Evolutionary conservation across 1,284 basidiomycete species (phyloP).

Genomic region (Irpex sp.): DNA sequence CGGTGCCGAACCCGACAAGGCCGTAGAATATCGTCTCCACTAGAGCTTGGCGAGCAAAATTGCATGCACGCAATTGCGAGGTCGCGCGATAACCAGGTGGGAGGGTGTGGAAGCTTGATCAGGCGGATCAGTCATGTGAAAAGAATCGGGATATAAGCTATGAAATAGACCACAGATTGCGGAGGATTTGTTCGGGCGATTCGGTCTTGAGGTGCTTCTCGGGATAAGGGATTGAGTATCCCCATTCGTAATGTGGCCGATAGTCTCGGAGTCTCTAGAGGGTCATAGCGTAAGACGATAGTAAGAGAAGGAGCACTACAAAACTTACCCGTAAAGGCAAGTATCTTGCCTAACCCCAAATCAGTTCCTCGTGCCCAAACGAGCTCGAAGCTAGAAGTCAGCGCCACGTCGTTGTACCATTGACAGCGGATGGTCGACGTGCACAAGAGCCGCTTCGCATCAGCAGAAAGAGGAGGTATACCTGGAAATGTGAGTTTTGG

Average conservation of each 20-base stretch:
- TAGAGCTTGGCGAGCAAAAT: not conserved
- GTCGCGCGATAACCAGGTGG: not conserved
- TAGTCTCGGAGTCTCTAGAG: not conserved
- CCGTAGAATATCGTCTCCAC: not conserved
- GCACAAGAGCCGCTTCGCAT: too few species aligned
- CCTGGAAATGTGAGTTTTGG: too few species aligned
- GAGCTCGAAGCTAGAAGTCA: too few species aligned
- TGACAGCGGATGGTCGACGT: too few species aligned
- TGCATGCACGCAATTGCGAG: too few species aligned
- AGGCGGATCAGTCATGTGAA: not conserved
- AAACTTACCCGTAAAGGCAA: not conserved
- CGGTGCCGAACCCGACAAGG: not conserved
- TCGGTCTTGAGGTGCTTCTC: not conserved
- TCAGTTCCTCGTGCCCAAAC: too few species aligned
- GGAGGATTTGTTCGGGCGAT: not conserved
- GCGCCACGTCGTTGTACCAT: too few species aligned
- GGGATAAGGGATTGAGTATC: not conserved
- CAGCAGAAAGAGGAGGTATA: too few species aligned
- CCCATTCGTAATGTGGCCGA: not conserved
- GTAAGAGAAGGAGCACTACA: not conserved
- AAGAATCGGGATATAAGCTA: not conserved
- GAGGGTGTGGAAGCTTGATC: not conserved
- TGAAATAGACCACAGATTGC: not conserved
- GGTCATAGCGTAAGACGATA: not conserved
- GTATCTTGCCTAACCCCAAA: not conserved